Conservation (phyloP, 805 yeast genomes). For the Saturnispora gosingensis region DNA sequence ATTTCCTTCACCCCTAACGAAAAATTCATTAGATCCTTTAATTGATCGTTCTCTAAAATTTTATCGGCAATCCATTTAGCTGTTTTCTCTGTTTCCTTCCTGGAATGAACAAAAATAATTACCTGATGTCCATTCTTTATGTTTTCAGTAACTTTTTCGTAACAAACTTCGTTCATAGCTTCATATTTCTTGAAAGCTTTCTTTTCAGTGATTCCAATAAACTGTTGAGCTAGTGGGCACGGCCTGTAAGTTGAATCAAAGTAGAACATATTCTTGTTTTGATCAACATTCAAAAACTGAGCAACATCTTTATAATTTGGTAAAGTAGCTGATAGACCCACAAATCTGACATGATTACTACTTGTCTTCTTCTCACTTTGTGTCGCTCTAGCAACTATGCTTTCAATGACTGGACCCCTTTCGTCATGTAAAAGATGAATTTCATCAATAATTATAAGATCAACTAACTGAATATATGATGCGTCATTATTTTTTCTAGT, state of each 20-base stretch:
- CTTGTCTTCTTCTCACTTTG: slow-evolving; percentile 38
- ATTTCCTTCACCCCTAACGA: slow-evolving; percentile 56
- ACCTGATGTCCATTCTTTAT: slow-evolving; percentile 61
- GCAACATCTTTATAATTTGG: slow-evolving; percentile 89
- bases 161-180: slow-evolving; percentile 88
- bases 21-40: slow-evolving; percentile 33
- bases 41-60: slow-evolving; percentile 45
- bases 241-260: slow-evolving; percentile 85
- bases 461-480: slow-evolving; percentile 54
- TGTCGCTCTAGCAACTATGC: slow-evolving; percentile 69
- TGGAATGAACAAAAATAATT: slow-evolving; percentile 85
- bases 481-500: slow-evolving; percentile 72
- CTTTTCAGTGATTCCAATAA: slow-evolving; percentile 79
- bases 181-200: slow-evolving; percentile 65
- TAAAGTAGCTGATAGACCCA: slow-evolving; percentile 87
- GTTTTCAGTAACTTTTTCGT: slow-evolving; percentile 64
- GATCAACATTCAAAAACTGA: slow-evolving; percentile 59
- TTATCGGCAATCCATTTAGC: slow-evolving; percentile 66
- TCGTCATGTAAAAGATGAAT: slow-evolving; percentile 87
- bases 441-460: slow-evolving; percentile 78
- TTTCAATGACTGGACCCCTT: slow-evolving; percentile 91
- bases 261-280: slow-evolving; percentile 54
- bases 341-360: slow-evolving; percentile 45
- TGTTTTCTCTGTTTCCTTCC: slow-evolving; percentile 83
- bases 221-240: slow-evolving; percentile 84